Base-by-base conservation (phyloP, 169 alveolate species). In the Eimeria falciformis region DNA sequence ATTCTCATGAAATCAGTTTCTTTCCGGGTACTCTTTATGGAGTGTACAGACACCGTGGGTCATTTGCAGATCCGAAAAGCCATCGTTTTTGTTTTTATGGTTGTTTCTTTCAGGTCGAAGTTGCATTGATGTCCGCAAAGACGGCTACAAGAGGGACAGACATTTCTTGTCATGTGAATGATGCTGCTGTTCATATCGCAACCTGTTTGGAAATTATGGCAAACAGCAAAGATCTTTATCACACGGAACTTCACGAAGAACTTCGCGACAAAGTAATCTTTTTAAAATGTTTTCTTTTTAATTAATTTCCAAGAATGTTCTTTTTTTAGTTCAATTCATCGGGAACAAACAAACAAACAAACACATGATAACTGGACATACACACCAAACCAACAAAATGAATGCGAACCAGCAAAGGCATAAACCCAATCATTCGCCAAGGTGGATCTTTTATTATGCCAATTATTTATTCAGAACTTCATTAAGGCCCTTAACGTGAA, bases 41-140 rank as follows among this genome's bases (percentile, higher is more conserved):
- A 33, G 40, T 33, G 40, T 33, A 33, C 40, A 33, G 40, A 33
- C 40, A 33, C 40, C 40, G 0, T 33, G 40, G 40, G 40, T 33
- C 40, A 33, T 33, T 33, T 33, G 0, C 40, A 33, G 40, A 33
- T 33, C 40, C 40, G 40, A 33, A 33, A 2, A 33, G 4, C 40
- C 40, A 33, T 33, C 40, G 40, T 2, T 33, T 1, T 5, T 53
- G 65, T n/a, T 53, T 53, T n/a, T 53, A 53, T 53, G 65, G 65
- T 53, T 17, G 65, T 23, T 62, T 2, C 25, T 62, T 62, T 21
- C 75, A 62, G 75, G 75, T 23, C 6, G 75, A 62, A 23, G 75
- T 62, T 21, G 75, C 75, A 21, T 62, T 62, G 75, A 62, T 62
- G 75, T 21, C 40, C 75, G 75, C 75, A 17, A 62, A 62, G 75